phyloP scores from a whole-genome alignment of 345 rosid species.

The Syzygium grande region DNA sequence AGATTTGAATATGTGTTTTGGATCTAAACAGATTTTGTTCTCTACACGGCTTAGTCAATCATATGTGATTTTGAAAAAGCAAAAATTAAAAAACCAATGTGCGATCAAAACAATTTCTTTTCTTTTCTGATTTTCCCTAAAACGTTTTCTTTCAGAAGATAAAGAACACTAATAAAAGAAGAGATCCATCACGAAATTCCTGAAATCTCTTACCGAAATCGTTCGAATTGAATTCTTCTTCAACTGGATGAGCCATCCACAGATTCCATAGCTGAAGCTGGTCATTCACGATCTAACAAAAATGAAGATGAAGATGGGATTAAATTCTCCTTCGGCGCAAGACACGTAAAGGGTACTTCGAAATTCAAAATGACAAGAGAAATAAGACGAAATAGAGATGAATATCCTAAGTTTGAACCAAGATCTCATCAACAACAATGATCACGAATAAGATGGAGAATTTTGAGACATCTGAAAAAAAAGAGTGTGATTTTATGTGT shows the following conservation, averaged over 20 bases:
- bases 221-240: background rate
- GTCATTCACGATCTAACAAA: background rate
- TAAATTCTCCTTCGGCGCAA: background rate
- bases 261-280: background rate
- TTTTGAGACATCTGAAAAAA: background rate
- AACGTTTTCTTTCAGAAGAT: background rate
- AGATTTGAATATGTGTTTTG: background rate
- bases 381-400: background rate
- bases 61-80: background rate
- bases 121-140: background rate
- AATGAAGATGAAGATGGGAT: background rate
- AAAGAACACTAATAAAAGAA: background rate
- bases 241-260: background rate
- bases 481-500: too few species aligned
- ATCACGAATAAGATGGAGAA: background rate
- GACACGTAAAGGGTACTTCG: background rate
- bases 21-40: background rate
- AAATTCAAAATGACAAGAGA: background rate
- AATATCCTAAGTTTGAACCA: background rate
- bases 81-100: background rate
- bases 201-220: background rate
- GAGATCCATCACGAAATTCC: background rate
- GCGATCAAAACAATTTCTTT: background rate
- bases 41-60: background rate
- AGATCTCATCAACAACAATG: background rate